Conservation (phyloP, 768 basidiomycete genomes). For the Auricularia heimuer region DNA sequence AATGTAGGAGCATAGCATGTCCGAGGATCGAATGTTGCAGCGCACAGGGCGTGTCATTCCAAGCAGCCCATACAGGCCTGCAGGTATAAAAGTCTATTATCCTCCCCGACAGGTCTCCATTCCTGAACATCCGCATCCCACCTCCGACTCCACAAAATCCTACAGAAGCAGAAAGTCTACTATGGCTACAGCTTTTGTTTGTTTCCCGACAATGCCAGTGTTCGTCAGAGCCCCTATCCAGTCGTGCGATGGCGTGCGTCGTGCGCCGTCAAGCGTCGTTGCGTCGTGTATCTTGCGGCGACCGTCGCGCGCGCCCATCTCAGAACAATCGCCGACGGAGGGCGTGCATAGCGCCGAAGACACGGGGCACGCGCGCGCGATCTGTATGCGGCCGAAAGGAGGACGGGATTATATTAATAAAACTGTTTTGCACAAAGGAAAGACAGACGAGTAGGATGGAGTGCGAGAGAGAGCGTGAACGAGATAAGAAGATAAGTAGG, state of each 20-base stretch:
- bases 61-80: too few species aligned
- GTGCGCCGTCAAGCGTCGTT: not conserved
- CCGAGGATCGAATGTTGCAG: too few species aligned
- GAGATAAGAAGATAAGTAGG: not conserved
- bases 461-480: not conserved
- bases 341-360: not conserved
- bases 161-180: not conserved
- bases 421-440: not conserved
- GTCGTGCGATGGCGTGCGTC: not conserved
- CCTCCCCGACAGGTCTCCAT: too few species aligned
- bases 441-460: not conserved
- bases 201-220: not conserved
- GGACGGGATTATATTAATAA: not conserved
- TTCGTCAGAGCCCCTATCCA: too few species aligned
- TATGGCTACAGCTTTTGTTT: not conserved
- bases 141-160: too few species aligned
- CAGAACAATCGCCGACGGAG: not conserved
- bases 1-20: too few species aligned
- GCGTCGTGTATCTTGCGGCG: not conserved
- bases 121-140: too few species aligned
- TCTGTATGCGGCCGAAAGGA: not conserved
- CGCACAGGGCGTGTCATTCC: too few species aligned
- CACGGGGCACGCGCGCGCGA: not conserved
- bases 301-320: not conserved
- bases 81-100: too few species aligned